These are phyloP conservation scores for Psilocybe tampanensis DNA, from an alignment of 768 basidiomycete genomes.

Conservation along the genomic window DNA sequence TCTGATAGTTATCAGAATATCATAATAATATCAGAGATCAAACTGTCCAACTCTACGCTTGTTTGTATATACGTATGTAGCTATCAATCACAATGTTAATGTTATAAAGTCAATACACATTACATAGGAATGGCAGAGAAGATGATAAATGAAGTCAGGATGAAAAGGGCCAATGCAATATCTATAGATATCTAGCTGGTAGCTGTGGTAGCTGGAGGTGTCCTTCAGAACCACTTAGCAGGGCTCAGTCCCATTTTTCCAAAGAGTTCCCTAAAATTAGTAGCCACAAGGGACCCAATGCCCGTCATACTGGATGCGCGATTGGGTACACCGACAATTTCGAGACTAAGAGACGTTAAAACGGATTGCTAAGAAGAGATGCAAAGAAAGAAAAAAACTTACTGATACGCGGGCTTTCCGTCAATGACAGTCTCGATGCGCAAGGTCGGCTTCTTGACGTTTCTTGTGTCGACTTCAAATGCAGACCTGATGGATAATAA, in stretches of 20 bases:
- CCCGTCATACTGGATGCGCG: conserved; percentile 38
- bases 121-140: too few species aligned
- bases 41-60: conserved; percentile 44
- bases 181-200: conserved; percentile 5
- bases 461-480: conserved; percentile 69
- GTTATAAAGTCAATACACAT: too few species aligned
- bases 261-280: conserved; percentile 55
- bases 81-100: too few species aligned
- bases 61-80: too few species aligned
- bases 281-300: conserved; percentile 47
- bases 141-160: too few species aligned
- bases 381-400: conserved; percentile 17
- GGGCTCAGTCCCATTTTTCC: conserved; percentile 56
- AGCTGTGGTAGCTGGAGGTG: background rate
- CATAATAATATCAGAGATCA: conserved; percentile 54
- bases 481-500: conserved; percentile 49
- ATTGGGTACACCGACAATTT: conserved; percentile 51
- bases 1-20: conserved; percentile 8
- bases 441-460: conserved; percentile 51
- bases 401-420: conserved; percentile 57
- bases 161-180: too few species aligned
- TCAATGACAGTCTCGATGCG: conserved; percentile 62
- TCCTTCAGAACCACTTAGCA: conserved; percentile 59
- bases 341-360: conserved; percentile 36
- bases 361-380: background rate